phyloP scores from a whole-genome alignment of 441 rosid species.

The Brassica hybrid region DNA sequence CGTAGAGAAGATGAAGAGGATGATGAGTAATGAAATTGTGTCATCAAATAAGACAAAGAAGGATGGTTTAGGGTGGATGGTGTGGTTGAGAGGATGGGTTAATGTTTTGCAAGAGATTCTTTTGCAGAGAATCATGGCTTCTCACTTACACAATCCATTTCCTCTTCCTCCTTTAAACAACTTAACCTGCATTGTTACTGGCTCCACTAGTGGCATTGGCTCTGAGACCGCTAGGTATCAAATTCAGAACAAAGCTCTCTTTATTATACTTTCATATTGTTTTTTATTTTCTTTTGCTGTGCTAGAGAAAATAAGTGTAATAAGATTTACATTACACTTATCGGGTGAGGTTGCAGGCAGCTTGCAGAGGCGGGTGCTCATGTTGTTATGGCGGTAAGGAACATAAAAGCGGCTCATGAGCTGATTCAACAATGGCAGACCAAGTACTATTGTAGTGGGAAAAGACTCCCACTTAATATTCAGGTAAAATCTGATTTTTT shows the following conservation, averaged over 20 bases:
- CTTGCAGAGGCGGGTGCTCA: slow-evolving; percentile 89
- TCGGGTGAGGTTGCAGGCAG: slow-evolving; percentile 50
- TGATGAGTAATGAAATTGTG: slow-evolving; percentile 23
- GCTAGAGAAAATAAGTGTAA: neutral
- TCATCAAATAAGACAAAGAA: slow-evolving; percentile 40
- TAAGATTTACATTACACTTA: neutral
- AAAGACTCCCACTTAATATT: slow-evolving; percentile 57
- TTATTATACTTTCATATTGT: neutral
- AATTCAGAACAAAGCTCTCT: neutral
- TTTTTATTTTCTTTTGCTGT: neutral
- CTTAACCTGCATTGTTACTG: slow-evolving; percentile 85
- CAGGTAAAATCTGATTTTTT: slow-evolving; percentile 47
- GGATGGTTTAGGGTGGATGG: slow-evolving; percentile 79
- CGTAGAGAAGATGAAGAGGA: slow-evolving; percentile 40
- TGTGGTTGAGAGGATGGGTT: slow-evolving; percentile 84
- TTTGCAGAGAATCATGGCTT: slow-evolving; percentile 80
- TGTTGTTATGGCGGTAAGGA: slow-evolving; percentile 90
- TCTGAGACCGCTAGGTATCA: slow-evolving; percentile 70
- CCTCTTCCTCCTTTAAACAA: slow-evolving; percentile 66
- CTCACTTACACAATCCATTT: slow-evolving; percentile 62
- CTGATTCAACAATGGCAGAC: slow-evolving; percentile 76
- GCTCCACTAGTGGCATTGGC: slow-evolving; percentile 96
- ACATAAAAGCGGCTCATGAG: slow-evolving; percentile 62
- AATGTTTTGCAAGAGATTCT: slow-evolving; percentile 65
- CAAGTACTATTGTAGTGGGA: slow-evolving; percentile 55